A percentile compares a stretch with the other conserved stretches of the same genome.
These are phyloP conservation scores for Marasmius tenuissimus DNA, from an alignment of 1,284 basidiomycete genomes.

Conservation along the genomic window DNA sequence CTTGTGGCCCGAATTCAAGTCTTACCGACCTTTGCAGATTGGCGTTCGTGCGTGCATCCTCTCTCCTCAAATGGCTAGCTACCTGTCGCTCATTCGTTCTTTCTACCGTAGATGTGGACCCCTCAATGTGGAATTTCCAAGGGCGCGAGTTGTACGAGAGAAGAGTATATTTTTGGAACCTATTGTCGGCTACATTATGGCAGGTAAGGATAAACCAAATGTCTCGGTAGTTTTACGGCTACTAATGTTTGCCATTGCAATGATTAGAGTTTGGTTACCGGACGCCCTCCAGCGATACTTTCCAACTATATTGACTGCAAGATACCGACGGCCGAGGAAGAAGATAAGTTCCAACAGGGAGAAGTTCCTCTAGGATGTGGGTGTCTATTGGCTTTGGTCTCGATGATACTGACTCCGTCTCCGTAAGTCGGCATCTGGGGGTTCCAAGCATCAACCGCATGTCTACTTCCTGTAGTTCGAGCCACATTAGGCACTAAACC, in stretches of 20 bases:
- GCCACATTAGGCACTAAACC: constrained; percentile 39
- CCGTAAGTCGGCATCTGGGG: constrained; percentile 47
- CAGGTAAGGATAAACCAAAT: constrained; percentile 29
- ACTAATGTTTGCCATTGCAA: constrained; percentile 6
- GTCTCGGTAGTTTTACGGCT: constrained; percentile 9
- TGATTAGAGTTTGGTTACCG: constrained; percentile 45
- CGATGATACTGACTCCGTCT: neutral
- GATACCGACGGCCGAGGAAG: constrained; percentile 45
- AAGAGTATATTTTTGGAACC: constrained; percentile 55
- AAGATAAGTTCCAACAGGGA: constrained; percentile 37
- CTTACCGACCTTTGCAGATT: constrained; percentile 31
- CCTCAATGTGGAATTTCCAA: constrained; percentile 48
- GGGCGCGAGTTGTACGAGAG: constrained; percentile 53
- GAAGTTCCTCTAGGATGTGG: constrained; percentile 46
- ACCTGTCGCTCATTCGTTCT: constrained; percentile 8
- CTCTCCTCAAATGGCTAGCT: neutral
- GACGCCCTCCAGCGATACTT: constrained; percentile 45
- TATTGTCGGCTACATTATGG: constrained; percentile 44
- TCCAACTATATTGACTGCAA: constrained; percentile 40
- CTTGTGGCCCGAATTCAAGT: constrained; percentile 3
- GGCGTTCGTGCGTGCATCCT: constrained; percentile 42
- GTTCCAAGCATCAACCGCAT: constrained; percentile 37
- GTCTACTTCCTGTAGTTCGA: constrained; percentile 42
- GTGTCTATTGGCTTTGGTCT: constrained; percentile 17
- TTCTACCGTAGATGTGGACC: constrained; percentile 47